Conservation (phyloP, 768 basidiomycete genomes). For the Rhizopogon salebrosus region DNA sequence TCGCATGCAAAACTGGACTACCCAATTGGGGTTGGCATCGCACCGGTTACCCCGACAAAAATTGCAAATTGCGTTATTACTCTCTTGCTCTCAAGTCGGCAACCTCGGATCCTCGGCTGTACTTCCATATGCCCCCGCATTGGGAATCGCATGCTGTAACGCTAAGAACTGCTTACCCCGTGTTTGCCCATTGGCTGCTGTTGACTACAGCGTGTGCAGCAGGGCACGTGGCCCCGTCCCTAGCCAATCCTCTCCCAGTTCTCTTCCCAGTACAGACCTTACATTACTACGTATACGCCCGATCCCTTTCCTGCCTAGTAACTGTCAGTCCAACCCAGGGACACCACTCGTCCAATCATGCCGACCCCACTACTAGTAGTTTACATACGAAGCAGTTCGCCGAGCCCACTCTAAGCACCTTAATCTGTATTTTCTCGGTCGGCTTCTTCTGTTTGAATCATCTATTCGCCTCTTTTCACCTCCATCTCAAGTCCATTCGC, state of each 20-base stretch:
- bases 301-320: too few species aligned
- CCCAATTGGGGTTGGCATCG: slow-evolving; percentile 11
- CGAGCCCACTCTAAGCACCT: too few species aligned
- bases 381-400: neutral
- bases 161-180: slow-evolving; percentile 12
- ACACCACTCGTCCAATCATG: neutral
- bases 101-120: slow-evolving; percentile 30
- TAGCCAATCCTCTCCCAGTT: slow-evolving; percentile 4
- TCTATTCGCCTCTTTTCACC: neutral
- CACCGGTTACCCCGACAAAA: slow-evolving; percentile 23
- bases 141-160: slow-evolving; percentile 19
- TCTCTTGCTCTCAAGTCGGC: slow-evolving; percentile 21
- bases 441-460: slow-evolving; percentile 5
- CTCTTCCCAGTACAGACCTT: neutral
- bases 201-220: neutral
- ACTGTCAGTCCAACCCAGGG: neutral
- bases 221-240: slow-evolving; percentile 16
- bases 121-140: neutral
- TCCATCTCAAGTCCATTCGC: neutral
- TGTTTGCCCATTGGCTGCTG: neutral
- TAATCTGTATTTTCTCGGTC: too few species aligned
- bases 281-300: too few species aligned
- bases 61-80: slow-evolving; percentile 29
- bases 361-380: neutral
- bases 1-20: slow-evolving; percentile 25